phyloP scores from a whole-genome alignment of 1,284 basidiomycete species.

The Anthracocystis walkeri region DNA sequence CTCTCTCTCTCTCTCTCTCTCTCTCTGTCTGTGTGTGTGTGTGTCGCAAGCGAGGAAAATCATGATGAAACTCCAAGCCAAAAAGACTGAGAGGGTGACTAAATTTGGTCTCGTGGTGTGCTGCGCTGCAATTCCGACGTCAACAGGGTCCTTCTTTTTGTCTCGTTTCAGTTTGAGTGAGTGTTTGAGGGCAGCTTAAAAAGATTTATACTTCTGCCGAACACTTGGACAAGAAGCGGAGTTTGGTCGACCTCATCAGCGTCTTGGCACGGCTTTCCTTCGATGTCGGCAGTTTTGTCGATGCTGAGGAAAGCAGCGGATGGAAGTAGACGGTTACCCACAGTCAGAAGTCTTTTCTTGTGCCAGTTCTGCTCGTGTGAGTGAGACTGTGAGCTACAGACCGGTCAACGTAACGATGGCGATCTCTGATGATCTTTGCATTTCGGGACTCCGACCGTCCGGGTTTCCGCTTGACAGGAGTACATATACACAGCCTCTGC shows the following conservation, averaged over 20 bases:
- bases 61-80: neutral
- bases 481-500: constrained; percentile 3
- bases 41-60: constrained; percentile 5
- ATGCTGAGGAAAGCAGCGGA: too few species aligned
- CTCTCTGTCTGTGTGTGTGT: too few species aligned
- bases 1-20: neutral
- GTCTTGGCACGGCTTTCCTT: neutral
- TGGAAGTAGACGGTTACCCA: too few species aligned
- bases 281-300: neutral
- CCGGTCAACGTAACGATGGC: too few species aligned
- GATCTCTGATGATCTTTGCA: neutral
- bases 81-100: neutral
- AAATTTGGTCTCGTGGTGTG: neutral
- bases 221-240: neutral
- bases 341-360: too few species aligned
- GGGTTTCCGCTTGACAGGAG: neutral
- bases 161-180: neutral
- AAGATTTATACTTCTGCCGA: neutral
- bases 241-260: constrained; percentile 3
- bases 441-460: neutral
- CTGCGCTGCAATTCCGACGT: constrained; percentile 35
- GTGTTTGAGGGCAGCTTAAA: neutral
- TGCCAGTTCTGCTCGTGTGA: too few species aligned
- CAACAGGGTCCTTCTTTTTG: constrained; percentile 21
- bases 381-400: too few species aligned